Base-by-base conservation (phyloP, 2,329 filamentous ascomycete species). In the Ambrosiella xylebori region DNA sequence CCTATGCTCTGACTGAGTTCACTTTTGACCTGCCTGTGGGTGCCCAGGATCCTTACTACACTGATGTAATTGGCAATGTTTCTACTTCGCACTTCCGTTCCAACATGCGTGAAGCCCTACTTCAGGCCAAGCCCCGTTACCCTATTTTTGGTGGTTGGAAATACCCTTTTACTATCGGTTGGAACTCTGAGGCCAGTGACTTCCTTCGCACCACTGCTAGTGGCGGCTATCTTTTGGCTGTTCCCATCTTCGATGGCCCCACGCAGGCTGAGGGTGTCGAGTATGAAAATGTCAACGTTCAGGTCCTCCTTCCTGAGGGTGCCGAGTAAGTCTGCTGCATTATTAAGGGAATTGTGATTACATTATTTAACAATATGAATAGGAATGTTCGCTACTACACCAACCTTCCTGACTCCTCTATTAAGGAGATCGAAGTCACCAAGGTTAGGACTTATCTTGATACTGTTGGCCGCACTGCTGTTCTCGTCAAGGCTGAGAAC, bases 61-160 rank as follows among this genome's bases (percentile, higher is more conserved):
- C 85, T 55, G 93, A 98, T 68, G 86, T 88, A 65, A 95, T 98
- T 66, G 93, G 93, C 64, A 98, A 98, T 67, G 89, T 98, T 37
- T 95, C 90, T 36, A 98, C 93, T 0, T 95, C 89, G 58, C 80
- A 80, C 62, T 98, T 95, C 78, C 80, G 90, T 62, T 81, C 76
- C 64, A 86, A 81, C 68, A 80, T 78, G 68, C 82, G 85, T 19
- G 86, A 91, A 70, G 85, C 87, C n/a, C 74, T 85, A 47, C 78
- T 98, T 36, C 90, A 96, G 70, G 77, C 96, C 62, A 93, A 90
- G 76, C 93, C 93, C 17, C 82, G 93, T 56, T 98, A 95, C 70
- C 93, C 93, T n/a, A 70, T 98, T 27, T 98, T 96, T 66, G 93
- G 93, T 61, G 89, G 88, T 61, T 98, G 93, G 93, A 95, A 95